Percentiles rank a stretch among this genome's conserved stretches.
Evolutionary conservation across 257 asterid genomes (phyloP).

Genomic region (Lavandula angustifolia): DNA sequence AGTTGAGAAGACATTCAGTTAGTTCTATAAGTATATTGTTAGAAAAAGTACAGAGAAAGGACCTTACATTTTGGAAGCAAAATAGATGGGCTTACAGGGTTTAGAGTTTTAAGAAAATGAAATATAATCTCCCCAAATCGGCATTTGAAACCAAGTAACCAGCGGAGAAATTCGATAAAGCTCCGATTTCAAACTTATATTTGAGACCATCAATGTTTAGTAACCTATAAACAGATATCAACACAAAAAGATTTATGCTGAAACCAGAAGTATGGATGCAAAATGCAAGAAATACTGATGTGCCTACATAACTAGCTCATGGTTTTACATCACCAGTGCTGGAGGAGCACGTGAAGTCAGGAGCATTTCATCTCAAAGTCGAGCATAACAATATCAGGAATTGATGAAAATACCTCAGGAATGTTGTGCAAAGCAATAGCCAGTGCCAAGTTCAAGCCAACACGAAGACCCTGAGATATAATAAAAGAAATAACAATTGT

Average conservation of each 20-base stretch:
- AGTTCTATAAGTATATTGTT: too few relatives aligned
- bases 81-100: neutral
- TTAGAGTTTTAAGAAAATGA: too few relatives aligned
- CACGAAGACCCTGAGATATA: conserved; percentile 75
- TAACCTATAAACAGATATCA: neutral
- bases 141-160: neutral
- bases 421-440: conserved; percentile 89
- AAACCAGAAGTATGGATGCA: neutral
- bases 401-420: conserved; percentile 64
- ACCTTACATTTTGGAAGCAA: neutral
- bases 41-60: neutral
- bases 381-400: conserved; percentile 8
- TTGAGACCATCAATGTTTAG: neutral
- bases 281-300: neutral
- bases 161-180: conserved; percentile 1
- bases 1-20: neutral
- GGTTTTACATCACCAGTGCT: conserved; percentile 19
- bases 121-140: neutral
- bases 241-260: conserved; percentile 12
- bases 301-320: conserved; percentile 8
- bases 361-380: conserved; percentile 13
- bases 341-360: conserved; percentile 6
- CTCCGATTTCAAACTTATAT: neutral
- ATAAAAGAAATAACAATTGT: conserved; percentile 27
- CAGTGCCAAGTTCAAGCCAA: conserved; percentile 84